phyloP scores from a whole-genome alignment of 306 rosid genomes.

The Prinsepia uniflora region DNA sequence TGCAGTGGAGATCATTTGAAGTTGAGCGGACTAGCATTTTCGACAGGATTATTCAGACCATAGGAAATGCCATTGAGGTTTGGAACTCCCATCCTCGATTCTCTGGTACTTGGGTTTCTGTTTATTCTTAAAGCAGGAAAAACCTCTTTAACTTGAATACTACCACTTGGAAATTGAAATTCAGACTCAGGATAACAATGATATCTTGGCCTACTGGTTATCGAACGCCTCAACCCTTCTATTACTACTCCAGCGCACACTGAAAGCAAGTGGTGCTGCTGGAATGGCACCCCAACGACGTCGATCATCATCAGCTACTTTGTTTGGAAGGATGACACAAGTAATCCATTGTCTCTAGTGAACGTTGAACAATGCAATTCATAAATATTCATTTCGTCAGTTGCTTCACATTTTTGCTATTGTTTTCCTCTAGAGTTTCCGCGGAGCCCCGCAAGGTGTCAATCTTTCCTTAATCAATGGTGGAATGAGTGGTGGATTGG shows the following conservation, averaged over 20 bases:
- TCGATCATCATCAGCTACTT: slow-evolving; percentile 77
- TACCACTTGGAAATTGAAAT: slow-evolving; percentile 32
- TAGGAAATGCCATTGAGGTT: slow-evolving; percentile 95
- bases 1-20: slow-evolving; percentile 99
- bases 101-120: slow-evolving; percentile 17
- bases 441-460: slow-evolving; percentile 86
- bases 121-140: slow-evolving; percentile 12
- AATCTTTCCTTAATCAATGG: slow-evolving; percentile 79
- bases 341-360: slow-evolving; percentile 41
- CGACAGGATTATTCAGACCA: slow-evolving; percentile 90
- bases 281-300: slow-evolving; percentile 98
- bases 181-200: slow-evolving; percentile 87
- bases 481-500: slow-evolving; percentile 68
- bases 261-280: slow-evolving; percentile 98
- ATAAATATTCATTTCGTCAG: slow-evolving; percentile 15
- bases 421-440: slow-evolving; percentile 58
- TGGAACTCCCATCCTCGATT: slow-evolving; percentile 25
- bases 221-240: slow-evolving; percentile 93
- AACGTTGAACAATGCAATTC: slow-evolving; percentile 11
- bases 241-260: slow-evolving; percentile 93
- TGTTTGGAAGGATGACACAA: slow-evolving; percentile 97
- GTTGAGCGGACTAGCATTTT: slow-evolving; percentile 93
- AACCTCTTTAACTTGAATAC: slow-evolving; percentile 19
- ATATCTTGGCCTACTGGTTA: slow-evolving; percentile 91
- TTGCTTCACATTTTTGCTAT: slow-evolving; percentile 16